These are phyloP conservation scores for Diversispora epigaea DNA, from an alignment of 192 early-diverging fungal species.

Conservation along the genomic window DNA sequence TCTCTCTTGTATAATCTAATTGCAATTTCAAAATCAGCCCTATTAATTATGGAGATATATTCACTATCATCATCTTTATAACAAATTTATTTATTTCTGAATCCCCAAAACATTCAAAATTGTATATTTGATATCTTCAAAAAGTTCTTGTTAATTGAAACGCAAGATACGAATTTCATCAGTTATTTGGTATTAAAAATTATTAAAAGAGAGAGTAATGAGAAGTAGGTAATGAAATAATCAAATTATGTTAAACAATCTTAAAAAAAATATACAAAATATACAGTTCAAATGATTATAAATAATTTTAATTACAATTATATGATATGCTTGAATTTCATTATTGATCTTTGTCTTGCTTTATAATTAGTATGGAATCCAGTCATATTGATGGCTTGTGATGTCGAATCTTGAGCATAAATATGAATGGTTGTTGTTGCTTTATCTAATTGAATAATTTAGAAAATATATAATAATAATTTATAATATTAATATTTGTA, in stretches of 20 bases:
- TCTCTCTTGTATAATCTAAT: not conserved
- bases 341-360: not conserved
- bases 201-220: too few relatives aligned
- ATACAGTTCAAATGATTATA: not conserved
- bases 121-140: not conserved
- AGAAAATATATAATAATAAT: not conserved
- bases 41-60: constrained; percentile 1
- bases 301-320: not conserved
- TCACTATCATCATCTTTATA: constrained; percentile 13
- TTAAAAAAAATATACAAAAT: too few relatives aligned
- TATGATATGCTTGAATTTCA: not conserved
- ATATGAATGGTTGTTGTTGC: not conserved
- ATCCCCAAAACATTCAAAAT: not conserved
- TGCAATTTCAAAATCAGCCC: not conserved
- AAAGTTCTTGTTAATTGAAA: not conserved
- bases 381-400: not conserved
- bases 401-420: not conserved
- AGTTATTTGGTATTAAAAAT: not conserved
- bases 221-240: too few relatives aligned
- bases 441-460: not conserved
- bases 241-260: too few relatives aligned
- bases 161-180: not conserved
- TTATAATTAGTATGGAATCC: not conserved
- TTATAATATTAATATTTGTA: too few relatives aligned
- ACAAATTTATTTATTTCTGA: not conserved